A percentile compares a stretch with the other conserved stretches of the same genome.
Conservation (phyloP, 1,139 yeast genomes). For the Magnusiomyces paraingens region DNA sequence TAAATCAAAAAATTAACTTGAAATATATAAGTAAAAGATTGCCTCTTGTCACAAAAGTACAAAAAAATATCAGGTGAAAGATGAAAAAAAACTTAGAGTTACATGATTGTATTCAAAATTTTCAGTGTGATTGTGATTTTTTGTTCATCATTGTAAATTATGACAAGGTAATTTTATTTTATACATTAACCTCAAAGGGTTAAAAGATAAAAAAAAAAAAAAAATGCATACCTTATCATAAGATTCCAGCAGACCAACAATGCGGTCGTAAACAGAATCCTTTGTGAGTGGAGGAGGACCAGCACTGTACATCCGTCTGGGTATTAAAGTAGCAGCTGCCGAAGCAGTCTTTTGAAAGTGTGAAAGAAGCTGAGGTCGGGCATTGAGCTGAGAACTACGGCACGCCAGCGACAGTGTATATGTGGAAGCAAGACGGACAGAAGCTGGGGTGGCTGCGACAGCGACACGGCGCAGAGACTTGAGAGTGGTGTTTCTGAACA, state of each 20-base stretch:
- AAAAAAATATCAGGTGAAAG: constrained; percentile 5
- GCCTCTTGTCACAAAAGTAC: not conserved
- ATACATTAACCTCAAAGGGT: not conserved
- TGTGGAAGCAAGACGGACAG: not conserved
- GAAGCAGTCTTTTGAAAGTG: not conserved
- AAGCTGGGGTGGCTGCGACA: constrained; percentile 2
- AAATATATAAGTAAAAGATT: not conserved
- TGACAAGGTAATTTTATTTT: not conserved
- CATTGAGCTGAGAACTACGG: not conserved
- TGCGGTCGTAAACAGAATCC: constrained; percentile 57
- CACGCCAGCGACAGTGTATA: not conserved
- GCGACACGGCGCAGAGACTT: constrained; percentile 7
- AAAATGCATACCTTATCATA: constrained; percentile 56
- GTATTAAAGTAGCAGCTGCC: constrained; percentile 4
- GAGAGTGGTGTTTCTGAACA: constrained; percentile 12
- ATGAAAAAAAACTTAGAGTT: constrained; percentile 6
- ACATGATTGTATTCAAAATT: constrained; percentile 7
- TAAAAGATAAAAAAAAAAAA: not conserved
- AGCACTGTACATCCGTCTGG: constrained; percentile 27
- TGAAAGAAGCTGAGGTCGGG: not conserved
- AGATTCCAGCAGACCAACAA: constrained; percentile 68
- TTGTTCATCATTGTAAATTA: constrained; percentile 5
- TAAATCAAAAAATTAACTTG: not conserved
- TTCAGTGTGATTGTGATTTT: constrained; percentile 8
- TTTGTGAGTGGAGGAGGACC: constrained; percentile 35